phyloP scores from a whole-genome alignment of 1,284 basidiomycete species.

The Tranzscheliella williamsii region DNA sequence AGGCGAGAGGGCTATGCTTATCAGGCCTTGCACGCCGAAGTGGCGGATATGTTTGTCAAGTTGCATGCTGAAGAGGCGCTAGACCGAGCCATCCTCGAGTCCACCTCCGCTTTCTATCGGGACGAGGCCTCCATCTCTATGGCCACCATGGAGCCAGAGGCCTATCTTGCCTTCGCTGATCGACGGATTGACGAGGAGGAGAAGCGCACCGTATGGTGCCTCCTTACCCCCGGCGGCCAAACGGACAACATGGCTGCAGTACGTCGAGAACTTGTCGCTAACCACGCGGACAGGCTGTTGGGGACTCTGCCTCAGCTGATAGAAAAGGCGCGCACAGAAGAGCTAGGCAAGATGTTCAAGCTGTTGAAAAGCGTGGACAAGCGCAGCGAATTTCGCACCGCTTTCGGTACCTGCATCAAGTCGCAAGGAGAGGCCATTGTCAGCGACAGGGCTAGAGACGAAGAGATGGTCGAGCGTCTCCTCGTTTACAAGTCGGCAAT shows the following conservation, averaged over 20 bases:
- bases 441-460: slow-evolving; percentile 43
- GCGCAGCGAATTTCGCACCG: slow-evolving; percentile 31
- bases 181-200: slow-evolving; percentile 33
- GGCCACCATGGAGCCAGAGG: slow-evolving; percentile 5
- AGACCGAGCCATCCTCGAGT: slow-evolving; percentile 21
- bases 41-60: slow-evolving; percentile 41
- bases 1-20: slow-evolving; percentile 17
- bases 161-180: slow-evolving; percentile 37
- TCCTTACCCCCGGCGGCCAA: slow-evolving; percentile 14
- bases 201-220: slow-evolving; percentile 34
- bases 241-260: slow-evolving; percentile 20
- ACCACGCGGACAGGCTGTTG: slow-evolving; percentile 33
- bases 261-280: slow-evolving; percentile 25
- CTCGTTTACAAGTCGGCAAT: slow-evolving; percentile 45
- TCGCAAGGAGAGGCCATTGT: slow-evolving; percentile 40
- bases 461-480: slow-evolving; percentile 53
- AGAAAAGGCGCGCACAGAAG: slow-evolving; percentile 10
- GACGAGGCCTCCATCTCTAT: slow-evolving; percentile 21
- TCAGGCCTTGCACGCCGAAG: slow-evolving; percentile 18
- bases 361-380: slow-evolving; percentile 31
- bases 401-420: slow-evolving; percentile 42
- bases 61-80: slow-evolving; percentile 31
- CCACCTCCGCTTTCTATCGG: slow-evolving; percentile 35
- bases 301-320: slow-evolving; percentile 38
- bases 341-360: slow-evolving; percentile 26